Base-by-base conservation (phyloP, 495 filamentous ascomycete genomes). In the Daldinia concentrica region DNA sequence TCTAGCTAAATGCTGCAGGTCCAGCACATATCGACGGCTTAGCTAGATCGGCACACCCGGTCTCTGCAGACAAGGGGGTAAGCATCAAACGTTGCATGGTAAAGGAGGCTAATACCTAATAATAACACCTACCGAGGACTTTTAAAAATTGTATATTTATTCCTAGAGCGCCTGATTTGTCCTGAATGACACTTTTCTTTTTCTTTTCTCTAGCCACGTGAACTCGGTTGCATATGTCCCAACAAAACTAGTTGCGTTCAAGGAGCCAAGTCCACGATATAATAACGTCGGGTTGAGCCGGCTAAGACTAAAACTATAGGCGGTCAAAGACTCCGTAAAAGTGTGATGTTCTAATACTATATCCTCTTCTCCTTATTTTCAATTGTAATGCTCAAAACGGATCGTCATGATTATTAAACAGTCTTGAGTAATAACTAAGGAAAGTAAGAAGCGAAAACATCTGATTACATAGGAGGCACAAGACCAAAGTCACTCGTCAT, bases 21-120 rank as follows among this genome's bases (percentile, higher is more conserved):
- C 55, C 37, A 57, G 36, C 32, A 55, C 24, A 26, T 58, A 37
- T 37, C 30, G 27, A 22, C 7, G 19, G 11, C 55, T 37, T 36
- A 58, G 55, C 48, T 71, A 71, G 62, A 57, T 66, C 67, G 67
- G 67, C 55, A 64, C 55, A 69, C 48, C 57, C 12, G 50, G 45
- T 26, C 50, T 26, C 34, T 56, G 36, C 27, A 55, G 26, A 37
- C 59, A 61, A 70, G 50, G 68, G 68, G 68, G 48, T 37, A 43
- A 29, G 30, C 52, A 56, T 58, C 58, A 56, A 62, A 60, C 30
- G 62, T 71, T 71, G 62, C 68, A 71, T 62, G 41, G 50, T 14
- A 62, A 61, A 62, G 36, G 58, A 66, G 54, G 59, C 69, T 68
- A 72, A 64, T 64, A 68, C 64, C 69, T 72, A 72, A 72, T 68